A percentile compares a stretch with the other conserved stretches of the same genome.
phyloP scores from a whole-genome alignment of 2,329 filamentous ascomycete genomes.

The Cladobotryum protrusum region DNA sequence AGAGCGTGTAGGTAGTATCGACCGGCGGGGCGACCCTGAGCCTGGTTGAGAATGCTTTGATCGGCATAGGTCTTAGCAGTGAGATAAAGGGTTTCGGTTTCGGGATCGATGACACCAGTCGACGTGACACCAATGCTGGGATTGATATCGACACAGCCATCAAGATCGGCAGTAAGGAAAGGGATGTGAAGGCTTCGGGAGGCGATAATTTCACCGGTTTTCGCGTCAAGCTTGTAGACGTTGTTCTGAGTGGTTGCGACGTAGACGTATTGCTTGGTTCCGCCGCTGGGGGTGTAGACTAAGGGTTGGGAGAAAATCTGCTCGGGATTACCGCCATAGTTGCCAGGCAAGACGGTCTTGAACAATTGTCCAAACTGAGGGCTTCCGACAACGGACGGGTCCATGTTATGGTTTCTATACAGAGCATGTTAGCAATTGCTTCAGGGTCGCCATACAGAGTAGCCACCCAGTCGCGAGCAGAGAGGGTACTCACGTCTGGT shows the following conservation, averaged over 20 bases:
- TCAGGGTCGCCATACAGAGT: not conserved
- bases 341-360: constrained; percentile 44
- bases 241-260: constrained; percentile 53
- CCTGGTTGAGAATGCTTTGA: constrained; percentile 22
- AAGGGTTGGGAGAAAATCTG: constrained; percentile 48
- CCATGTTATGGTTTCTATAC: constrained; percentile 56
- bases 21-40: constrained; percentile 29
- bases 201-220: constrained; percentile 45
- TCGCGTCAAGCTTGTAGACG: constrained; percentile 49
- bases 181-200: constrained; percentile 43
- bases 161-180: constrained; percentile 43
- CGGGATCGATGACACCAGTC: constrained; percentile 40
- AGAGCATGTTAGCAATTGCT: not conserved
- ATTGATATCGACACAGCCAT: constrained; percentile 42
- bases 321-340: constrained; percentile 43
- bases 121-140: constrained; percentile 41
- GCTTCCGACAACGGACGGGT: constrained; percentile 51
- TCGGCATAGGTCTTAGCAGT: constrained; percentile 37
- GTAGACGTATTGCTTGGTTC: constrained; percentile 46
- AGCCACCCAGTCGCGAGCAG: not conserved
- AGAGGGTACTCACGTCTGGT: constrained; percentile 39
- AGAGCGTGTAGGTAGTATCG: constrained; percentile 34
- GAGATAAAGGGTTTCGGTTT: constrained; percentile 38
- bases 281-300: constrained; percentile 42
- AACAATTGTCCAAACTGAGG: constrained; percentile 51